Evolutionary conservation across 306 rosid species (phyloP).

Genomic region (Cicer judaicum): DNA sequence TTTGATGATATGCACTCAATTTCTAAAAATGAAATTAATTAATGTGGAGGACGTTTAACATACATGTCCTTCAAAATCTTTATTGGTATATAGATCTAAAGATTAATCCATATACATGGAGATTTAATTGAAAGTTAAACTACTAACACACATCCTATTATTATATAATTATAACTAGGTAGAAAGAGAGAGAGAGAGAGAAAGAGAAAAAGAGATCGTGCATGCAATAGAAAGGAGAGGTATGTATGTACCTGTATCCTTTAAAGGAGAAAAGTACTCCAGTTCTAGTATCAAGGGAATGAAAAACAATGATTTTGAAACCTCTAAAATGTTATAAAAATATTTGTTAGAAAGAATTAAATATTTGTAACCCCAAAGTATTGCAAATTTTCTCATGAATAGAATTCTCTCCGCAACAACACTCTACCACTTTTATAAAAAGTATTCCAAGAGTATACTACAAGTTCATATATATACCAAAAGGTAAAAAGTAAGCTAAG

Average conservation of each 20-base stretch:
- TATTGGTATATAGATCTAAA: too few species aligned
- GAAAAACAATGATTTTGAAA: not conserved
- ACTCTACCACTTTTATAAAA: not conserved
- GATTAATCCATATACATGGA: too few species aligned
- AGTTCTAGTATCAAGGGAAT: not conserved
- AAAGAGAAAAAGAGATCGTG: too few species aligned
- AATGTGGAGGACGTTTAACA: not conserved
- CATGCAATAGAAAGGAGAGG: not conserved
- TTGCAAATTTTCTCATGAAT: slow-evolving; percentile 9
- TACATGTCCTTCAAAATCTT: too few species aligned
- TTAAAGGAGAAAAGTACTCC: not conserved
- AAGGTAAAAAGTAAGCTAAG: not conserved
- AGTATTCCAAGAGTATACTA: slow-evolving; percentile 7
- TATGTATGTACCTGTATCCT: not conserved
- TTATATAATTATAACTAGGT: not conserved
- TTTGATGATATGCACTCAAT: not conserved
- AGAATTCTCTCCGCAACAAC: not conserved
- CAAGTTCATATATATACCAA: slow-evolving; percentile 9
- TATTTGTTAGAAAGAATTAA: not conserved
- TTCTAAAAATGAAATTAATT: not conserved
- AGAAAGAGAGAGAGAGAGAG: not conserved
- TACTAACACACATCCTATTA: not conserved
- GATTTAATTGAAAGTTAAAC: not conserved
- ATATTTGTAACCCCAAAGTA: not conserved
- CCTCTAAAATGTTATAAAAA: not conserved